Percentiles rank a stretch among this genome's conserved stretches.
These are phyloP conservation scores for Phytophthora rubi DNA, from an alignment of 352 stramenopile species.

Conservation along the genomic window DNA sequence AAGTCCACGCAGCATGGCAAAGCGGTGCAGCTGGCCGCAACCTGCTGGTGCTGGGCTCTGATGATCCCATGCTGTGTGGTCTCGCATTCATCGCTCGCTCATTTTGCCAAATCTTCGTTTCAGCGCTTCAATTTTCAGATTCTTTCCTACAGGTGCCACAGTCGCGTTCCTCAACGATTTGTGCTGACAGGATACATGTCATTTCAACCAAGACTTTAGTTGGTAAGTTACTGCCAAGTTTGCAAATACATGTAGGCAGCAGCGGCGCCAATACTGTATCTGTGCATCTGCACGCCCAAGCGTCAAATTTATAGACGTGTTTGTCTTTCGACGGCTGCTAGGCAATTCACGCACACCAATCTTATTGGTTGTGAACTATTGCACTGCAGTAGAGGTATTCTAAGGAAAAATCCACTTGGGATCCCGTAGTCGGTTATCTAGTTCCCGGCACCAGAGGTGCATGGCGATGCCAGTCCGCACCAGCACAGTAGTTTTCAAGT, in stretches of 20 bases:
- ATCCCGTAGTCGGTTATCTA: background rate
- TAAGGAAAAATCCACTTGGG: background rate
- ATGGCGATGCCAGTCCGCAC: background rate
- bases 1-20: slow-evolving; percentile 6
- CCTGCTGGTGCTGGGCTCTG: slow-evolving; percentile 22
- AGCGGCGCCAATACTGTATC: background rate
- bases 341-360: background rate
- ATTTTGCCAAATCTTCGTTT: background rate
- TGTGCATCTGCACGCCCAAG: background rate
- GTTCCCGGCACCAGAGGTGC: background rate
- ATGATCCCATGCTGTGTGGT: slow-evolving; percentile 18
- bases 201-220: background rate
- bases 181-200: background rate
- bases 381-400: background rate
- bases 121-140: slow-evolving; percentile 9
- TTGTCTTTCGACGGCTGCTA: background rate
- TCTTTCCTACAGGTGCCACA: slow-evolving; percentile 1
- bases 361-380: background rate
- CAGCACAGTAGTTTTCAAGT: background rate
- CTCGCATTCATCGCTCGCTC: slow-evolving; percentile 13
- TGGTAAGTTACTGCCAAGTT: background rate
- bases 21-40: slow-evolving; percentile 13
- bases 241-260: background rate
- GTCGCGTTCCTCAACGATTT: slow-evolving; percentile 24
- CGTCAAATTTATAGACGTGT: background rate